Conservation (phyloP, 2,329 filamentous ascomycete genomes). For the Cordyceps cateniannulata region DNA sequence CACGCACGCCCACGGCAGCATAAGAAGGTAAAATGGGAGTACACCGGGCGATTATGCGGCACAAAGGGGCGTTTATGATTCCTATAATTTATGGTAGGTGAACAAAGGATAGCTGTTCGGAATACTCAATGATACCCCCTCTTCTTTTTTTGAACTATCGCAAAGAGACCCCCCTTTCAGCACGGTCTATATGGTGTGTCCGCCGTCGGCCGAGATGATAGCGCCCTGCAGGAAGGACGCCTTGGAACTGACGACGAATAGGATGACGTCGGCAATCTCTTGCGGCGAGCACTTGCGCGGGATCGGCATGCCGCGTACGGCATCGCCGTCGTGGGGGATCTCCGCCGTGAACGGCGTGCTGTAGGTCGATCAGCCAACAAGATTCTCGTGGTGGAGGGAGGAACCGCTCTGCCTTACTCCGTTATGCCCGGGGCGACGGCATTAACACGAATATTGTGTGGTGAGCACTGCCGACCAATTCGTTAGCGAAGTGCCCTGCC, state of each 20-base stretch:
- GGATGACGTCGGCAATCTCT: constrained; percentile 39
- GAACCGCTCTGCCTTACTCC: constrained; percentile 22
- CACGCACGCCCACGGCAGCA: constrained; percentile 23
- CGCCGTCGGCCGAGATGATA: constrained; percentile 37
- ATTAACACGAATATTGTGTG: constrained; percentile 38
- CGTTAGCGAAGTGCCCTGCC: not conserved
- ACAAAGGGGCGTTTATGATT: not conserved
- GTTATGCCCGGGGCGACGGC: constrained; percentile 40
- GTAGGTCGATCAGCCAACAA: not conserved
- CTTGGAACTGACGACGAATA: constrained; percentile 38
- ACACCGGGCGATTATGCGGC: not conserved
- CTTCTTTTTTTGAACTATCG: not conserved
- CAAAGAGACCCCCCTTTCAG: not conserved
- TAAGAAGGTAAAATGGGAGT: not conserved
- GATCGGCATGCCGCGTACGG: constrained; percentile 30
- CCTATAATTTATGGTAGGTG: not conserved
- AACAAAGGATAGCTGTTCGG: constrained; percentile 1
- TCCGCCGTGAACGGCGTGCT: constrained; percentile 37
- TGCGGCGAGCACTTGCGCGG: constrained; percentile 35
- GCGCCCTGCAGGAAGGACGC: constrained; percentile 40
- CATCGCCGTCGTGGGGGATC: constrained; percentile 27
- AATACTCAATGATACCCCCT: constrained; percentile 7
- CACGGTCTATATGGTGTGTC: constrained; percentile 30
- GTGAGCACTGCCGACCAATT: constrained; percentile 29
- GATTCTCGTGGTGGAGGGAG: not conserved